Evolutionary conservation across 306 rosid species (phyloP).

Genomic region (Prunus mume): DNA sequence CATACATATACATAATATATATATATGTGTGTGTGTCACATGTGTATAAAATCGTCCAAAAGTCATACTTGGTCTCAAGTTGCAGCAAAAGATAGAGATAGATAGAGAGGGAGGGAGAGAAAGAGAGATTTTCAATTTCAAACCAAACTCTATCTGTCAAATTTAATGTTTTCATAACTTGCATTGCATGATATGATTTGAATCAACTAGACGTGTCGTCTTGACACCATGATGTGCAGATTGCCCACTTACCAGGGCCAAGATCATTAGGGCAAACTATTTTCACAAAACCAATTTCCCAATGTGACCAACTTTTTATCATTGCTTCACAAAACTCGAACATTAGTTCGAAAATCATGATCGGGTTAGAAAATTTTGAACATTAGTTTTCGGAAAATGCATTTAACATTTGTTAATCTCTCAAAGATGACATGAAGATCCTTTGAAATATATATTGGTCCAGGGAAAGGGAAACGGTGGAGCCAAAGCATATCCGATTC

Average conservation of each 20-base stretch:
- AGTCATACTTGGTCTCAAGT: background rate
- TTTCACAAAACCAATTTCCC: background rate
- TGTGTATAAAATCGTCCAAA: background rate
- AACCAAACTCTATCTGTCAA: slow-evolving; percentile 3
- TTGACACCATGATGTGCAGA: background rate
- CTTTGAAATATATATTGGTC: background rate
- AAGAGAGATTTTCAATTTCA: slow-evolving; percentile 1
- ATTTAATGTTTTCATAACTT: slow-evolving; percentile 6
- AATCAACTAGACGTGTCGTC: background rate
- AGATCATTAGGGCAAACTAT: background rate
- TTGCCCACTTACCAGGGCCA: background rate
- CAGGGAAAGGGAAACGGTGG: background rate
- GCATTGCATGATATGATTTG: background rate
- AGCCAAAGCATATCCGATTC: background rate
- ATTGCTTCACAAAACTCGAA: too few relatives aligned
- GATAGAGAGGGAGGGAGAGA: background rate
- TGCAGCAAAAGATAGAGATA: background rate
- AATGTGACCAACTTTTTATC: too few relatives aligned
- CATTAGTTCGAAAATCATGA: background rate
- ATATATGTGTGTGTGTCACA: too few relatives aligned
- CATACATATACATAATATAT: too few relatives aligned
- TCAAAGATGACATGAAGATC: background rate
- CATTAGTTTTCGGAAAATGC: too few relatives aligned
- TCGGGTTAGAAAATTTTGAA: background rate
- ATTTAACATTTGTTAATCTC: too few relatives aligned